phyloP scores from a whole-genome alignment of 805 yeast species.

The Suhomyces sp. region DNA sequence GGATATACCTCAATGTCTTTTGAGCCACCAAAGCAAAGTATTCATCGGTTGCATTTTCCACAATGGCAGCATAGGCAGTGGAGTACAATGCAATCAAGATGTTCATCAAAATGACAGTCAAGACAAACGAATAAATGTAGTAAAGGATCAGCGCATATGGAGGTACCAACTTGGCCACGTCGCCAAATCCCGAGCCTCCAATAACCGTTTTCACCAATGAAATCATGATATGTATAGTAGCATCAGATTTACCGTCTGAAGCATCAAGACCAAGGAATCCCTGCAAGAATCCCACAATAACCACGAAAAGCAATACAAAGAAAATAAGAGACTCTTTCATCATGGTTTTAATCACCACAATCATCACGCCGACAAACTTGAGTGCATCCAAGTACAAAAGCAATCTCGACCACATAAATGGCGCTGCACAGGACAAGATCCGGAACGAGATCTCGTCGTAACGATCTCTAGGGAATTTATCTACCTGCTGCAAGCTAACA shows the following conservation, averaged over 20 bases:
- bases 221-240: slow-evolving; percentile 59
- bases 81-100: slow-evolving; percentile 82
- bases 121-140: slow-evolving; percentile 72
- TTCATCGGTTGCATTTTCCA: slow-evolving; percentile 80
- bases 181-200: slow-evolving; percentile 70
- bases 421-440: slow-evolving; percentile 75
- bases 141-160: slow-evolving; percentile 83
- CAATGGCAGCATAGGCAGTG: slow-evolving; percentile 77
- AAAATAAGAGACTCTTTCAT: slow-evolving; percentile 84
- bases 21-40: slow-evolving; percentile 81
- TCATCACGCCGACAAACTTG: slow-evolving; percentile 83
- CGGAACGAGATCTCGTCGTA: slow-evolving; percentile 64
- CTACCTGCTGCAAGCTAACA: slow-evolving; percentile 26
- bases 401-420: slow-evolving; percentile 81
- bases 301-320: slow-evolving; percentile 67
- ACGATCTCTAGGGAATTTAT: slow-evolving; percentile 14
- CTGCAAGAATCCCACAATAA: slow-evolving; percentile 78
- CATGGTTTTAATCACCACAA: slow-evolving; percentile 80
- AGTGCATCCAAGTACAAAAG: slow-evolving; percentile 74
- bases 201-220: slow-evolving; percentile 70
- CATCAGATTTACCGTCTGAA: slow-evolving; percentile 80
- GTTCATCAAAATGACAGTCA: slow-evolving; percentile 73
- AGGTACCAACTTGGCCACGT: slow-evolving; percentile 69
- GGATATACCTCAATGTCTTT: slow-evolving; percentile 75
- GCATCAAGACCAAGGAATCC: slow-evolving; percentile 86